Evolutionary conservation across 1,284 basidiomycete genomes (phyloP), one percentile per base, ranked within the genome.

Genomic region (Cryptococcus depauperatus): DNA sequence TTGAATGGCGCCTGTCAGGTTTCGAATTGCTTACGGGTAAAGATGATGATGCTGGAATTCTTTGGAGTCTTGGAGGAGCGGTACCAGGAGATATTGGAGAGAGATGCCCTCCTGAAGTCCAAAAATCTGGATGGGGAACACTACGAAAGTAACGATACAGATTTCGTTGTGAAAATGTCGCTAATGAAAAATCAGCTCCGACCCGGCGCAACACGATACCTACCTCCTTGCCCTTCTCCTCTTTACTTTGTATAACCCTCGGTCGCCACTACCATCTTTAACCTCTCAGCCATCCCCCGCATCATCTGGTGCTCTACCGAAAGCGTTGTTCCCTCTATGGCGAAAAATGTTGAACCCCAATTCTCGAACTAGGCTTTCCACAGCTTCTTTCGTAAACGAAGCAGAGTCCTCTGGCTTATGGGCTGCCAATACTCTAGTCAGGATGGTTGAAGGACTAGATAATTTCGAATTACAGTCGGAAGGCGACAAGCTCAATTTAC

Each of bases 1-100:
- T 93, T 18, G 95, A 99, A 73, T 98, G 92, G 93, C 85, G 85
- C 62, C 73, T 98, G 8, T 92, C 85, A 26, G 93, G 93, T 1
- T 92, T 98, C 59, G 95, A 99, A 58, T 71, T 92, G 1, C 71
- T 97, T 57, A 92, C 70, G 10, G 62, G 65, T 3, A 58, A 64
- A 38, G 68, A 72, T 21, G 68, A 72, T 37, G 52, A 58, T 4
- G 44, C 59, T 28, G 73, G 57, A 22, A 57, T 68, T 35, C 50
- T 57, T 55, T 68, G 90, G 87, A 82, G 77, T 4, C 71, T 85
- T 64, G 86, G 83, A 25, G 77, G 81, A 6, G 61, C 83, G 28
- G 66, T 84, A 34, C 83, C 83, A 0, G 46, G 80, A 73, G 57
- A 76, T 77, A 46, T 77, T 70, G 60, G 68, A 59, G 43, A 83